These are phyloP conservation scores for Thielaviopsis musarum DNA, from an alignment of 2,329 filamentous ascomycete genomes.

Conservation along the genomic window DNA sequence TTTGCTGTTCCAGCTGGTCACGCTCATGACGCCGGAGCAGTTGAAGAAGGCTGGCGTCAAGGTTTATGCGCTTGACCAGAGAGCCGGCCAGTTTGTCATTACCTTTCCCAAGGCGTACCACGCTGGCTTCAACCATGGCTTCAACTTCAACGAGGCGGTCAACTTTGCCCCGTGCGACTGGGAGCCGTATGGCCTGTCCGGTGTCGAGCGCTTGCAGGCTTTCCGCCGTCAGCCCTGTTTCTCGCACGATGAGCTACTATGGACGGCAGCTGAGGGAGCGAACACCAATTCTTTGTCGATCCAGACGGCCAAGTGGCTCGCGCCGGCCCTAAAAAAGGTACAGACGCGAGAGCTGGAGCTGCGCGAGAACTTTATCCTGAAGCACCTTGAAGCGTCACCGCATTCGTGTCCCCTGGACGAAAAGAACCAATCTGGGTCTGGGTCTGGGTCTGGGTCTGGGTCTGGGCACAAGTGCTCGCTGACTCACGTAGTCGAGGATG, in stretches of 20 bases:
- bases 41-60: conserved; percentile 82
- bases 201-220: conserved; percentile 69
- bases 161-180: conserved; percentile 93
- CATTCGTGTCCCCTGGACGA: conserved; percentile 37
- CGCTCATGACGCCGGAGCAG: conserved; percentile 81
- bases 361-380: conserved; percentile 50
- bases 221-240: conserved; percentile 92
- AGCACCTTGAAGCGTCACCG: conserved; percentile 38
- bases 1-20: conserved; percentile 92
- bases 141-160: conserved; percentile 98
- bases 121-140: conserved; percentile 94
- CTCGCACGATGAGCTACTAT: conserved; percentile 85
- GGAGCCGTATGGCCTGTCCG: conserved; percentile 79
- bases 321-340: conserved; percentile 68
- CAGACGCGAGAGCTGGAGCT: conserved; percentile 54
- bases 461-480: conserved; percentile 34
- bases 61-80: conserved; percentile 89
- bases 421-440: background rate
- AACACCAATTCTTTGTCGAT: conserved; percentile 50
- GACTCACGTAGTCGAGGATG: conserved; percentile 47
- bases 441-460: background rate
- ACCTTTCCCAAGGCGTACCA: conserved; percentile 97
- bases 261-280: conserved; percentile 73
- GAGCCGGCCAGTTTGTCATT: conserved; percentile 88
- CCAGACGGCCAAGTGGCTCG: conserved; percentile 87